Conservation (phyloP, 345 rosid species). For the Durio zibethinus region DNA sequence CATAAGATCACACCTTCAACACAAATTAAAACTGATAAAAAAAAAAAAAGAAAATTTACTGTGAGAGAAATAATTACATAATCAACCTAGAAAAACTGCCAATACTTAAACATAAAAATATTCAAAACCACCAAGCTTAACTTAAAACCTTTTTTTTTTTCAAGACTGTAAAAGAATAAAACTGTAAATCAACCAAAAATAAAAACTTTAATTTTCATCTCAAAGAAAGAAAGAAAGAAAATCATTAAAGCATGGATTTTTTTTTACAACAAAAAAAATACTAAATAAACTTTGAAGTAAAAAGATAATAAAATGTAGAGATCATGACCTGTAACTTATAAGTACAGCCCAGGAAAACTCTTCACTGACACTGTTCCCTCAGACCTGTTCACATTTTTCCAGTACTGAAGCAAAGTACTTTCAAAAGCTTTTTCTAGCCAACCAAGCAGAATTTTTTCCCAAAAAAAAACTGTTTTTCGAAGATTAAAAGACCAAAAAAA, state of each 20-base stretch:
- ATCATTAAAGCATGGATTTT: not conserved
- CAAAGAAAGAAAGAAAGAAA: not conserved
- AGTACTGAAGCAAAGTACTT: slow-evolving; percentile 26
- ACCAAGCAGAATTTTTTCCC: not conserved
- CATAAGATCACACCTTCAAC: not conserved
- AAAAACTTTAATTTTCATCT: not conserved
- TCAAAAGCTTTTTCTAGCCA: slow-evolving; percentile 11
- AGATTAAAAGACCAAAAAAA: not conserved
- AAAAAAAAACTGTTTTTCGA: slow-evolving; percentile 23
- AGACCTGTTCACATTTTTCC: slow-evolving; percentile 30
- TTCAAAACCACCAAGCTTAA: not conserved
- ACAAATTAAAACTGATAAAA: not conserved
- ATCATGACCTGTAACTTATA: slow-evolving; percentile 42
- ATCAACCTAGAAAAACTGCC: not conserved
- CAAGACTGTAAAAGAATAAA: not conserved
- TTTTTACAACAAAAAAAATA: not conserved
- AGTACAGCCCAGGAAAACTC: slow-evolving; percentile 8
- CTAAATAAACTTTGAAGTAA: not conserved
- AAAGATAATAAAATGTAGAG: slow-evolving; percentile 12
- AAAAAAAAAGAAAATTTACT: not conserved
- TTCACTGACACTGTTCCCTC: slow-evolving; percentile 18
- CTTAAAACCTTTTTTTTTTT: not conserved
- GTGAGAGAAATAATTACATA: not conserved
- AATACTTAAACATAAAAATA: not conserved
- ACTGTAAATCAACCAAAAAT: not conserved